A percentile compares a stretch with the other conserved stretches of the same genome.
These are phyloP conservation scores for Amanita subjunquillea DNA, from an alignment of 768 basidiomycete species.

Conservation along the genomic window DNA sequence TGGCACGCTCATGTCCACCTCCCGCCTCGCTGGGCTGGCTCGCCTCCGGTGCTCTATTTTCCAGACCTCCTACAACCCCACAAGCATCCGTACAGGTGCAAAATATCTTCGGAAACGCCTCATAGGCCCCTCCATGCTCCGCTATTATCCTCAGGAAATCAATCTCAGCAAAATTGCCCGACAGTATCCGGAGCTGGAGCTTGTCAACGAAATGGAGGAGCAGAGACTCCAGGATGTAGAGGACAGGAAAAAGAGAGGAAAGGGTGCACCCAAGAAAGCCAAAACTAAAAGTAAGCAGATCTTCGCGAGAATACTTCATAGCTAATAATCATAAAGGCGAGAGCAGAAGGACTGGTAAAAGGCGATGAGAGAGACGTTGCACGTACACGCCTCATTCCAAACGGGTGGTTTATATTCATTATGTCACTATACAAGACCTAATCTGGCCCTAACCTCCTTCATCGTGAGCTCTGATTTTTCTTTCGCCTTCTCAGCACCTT, in stretches of 20 bases:
- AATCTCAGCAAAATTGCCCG: slow-evolving; percentile 42
- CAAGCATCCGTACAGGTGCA: slow-evolving; percentile 71
- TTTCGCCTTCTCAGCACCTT: slow-evolving; percentile 56
- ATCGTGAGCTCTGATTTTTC: slow-evolving; percentile 55
- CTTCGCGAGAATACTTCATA: not conserved
- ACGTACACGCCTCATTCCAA: not conserved
- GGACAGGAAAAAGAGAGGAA: slow-evolving; percentile 63
- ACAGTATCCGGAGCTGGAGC: slow-evolving; percentile 43
- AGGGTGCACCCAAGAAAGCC: slow-evolving; percentile 77
- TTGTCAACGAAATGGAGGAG: slow-evolving; percentile 58
- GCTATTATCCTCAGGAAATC: slow-evolving; percentile 68
- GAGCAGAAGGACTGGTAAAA: slow-evolving; percentile 6
- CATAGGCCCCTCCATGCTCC: slow-evolving; percentile 76
- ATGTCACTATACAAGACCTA: slow-evolving; percentile 35
- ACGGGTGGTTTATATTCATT: not conserved
- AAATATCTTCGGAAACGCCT: slow-evolving; percentile 83
- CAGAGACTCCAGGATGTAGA: slow-evolving; percentile 61
- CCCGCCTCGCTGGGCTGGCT: slow-evolving; percentile 49
- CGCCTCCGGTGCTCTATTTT: slow-evolving; percentile 68
- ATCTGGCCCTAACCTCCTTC: slow-evolving; percentile 49
- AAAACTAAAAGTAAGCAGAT: slow-evolving; percentile 49
- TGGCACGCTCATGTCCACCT: slow-evolving; percentile 22
- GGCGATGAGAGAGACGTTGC: not conserved
- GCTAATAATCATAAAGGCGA: not conserved
- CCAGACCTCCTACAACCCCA: slow-evolving; percentile 84